Conservation (phyloP, 768 basidiomycete genomes). For the Grammothele lineata region DNA sequence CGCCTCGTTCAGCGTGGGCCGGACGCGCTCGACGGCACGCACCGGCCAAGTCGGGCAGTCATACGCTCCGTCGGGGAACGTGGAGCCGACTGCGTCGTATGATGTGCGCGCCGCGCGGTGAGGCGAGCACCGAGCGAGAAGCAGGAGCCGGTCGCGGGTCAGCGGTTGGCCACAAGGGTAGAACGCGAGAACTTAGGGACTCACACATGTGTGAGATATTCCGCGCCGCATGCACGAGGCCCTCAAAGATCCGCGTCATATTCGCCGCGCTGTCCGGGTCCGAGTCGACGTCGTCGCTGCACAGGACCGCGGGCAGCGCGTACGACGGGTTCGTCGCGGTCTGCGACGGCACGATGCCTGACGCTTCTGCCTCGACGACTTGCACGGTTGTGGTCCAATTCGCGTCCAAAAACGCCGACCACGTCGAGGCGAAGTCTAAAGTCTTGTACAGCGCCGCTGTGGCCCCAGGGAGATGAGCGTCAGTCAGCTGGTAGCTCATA, state of each 20-base stretch:
- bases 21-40: conserved; percentile 11
- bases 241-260: neutral
- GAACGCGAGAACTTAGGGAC: neutral
- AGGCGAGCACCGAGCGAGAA: too few species aligned
- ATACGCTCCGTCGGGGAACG: neutral
- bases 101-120: neutral
- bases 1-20: conserved; percentile 13
- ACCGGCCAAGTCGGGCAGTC: conserved; percentile 3
- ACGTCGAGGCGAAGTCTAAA: too few species aligned
- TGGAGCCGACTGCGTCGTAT: neutral
- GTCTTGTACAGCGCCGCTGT: neutral
- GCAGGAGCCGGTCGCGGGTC: too few species aligned
- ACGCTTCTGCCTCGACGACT: too few species aligned
- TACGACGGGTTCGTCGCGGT: too few species aligned
- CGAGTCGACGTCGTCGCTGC: neutral
- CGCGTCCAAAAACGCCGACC: too few species aligned
- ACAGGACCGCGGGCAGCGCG: neutral
- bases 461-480: neutral
- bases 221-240: neutral
- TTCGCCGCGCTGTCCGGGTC: neutral
- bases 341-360: too few species aligned
- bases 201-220: neutral
- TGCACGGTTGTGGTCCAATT: too few species aligned
- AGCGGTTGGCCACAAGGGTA: too few species aligned
- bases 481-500: neutral